A percentile compares a stretch with the other conserved stretches of the same genome.
phyloP scores from a whole-genome alignment of 23 red algal genomes.

The Gracilaria caudata region DNA sequence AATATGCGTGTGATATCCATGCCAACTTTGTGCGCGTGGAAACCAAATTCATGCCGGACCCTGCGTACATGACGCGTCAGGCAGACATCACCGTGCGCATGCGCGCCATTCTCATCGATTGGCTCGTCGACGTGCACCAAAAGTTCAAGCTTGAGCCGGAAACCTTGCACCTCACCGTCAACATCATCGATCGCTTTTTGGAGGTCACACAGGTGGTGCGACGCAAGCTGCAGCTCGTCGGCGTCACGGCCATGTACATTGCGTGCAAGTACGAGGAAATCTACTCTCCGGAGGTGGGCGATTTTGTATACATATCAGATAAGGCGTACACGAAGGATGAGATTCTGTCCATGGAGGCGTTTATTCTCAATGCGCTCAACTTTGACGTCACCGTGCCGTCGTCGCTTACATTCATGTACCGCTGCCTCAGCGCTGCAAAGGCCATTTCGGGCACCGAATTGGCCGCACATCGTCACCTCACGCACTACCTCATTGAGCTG shows the following conservation, averaged over 20 bases:
- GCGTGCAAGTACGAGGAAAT: constrained; percentile 99
- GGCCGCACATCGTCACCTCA: constrained; percentile 27
- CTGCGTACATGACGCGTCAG: constrained; percentile 90
- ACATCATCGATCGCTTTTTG: constrained; percentile 97
- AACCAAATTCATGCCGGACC: constrained; percentile 77
- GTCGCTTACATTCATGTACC: constrained; percentile 74
- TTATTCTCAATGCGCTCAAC: constrained; percentile 85
- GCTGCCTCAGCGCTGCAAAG: constrained; percentile 78
- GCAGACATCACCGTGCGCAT: constrained; percentile 89
- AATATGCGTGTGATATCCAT: constrained; percentile 78
- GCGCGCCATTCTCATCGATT: constrained; percentile 96
- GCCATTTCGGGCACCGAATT: constrained; percentile 25
- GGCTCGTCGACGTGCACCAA: constrained; percentile 95
- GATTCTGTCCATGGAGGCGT: constrained; percentile 93
- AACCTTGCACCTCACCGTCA: constrained; percentile 91
- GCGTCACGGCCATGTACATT: constrained; percentile 96
- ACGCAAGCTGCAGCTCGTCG: constrained; percentile 93
- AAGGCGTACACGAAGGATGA: constrained; percentile 90
- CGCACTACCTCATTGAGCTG: constrained; percentile 90
- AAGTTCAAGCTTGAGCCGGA: constrained; percentile 89
- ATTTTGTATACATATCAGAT: constrained; percentile 98
- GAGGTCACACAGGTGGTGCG: constrained; percentile 73
- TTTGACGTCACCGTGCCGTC: constrained; percentile 96
- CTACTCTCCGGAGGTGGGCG: constrained; percentile 91
- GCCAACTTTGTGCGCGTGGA: constrained; percentile 60